Evolutionary conservation across 1,284 basidiomycete genomes (phyloP), one percentile per base, ranked within the genome.

Genomic region (Marasmius sp.): DNA sequence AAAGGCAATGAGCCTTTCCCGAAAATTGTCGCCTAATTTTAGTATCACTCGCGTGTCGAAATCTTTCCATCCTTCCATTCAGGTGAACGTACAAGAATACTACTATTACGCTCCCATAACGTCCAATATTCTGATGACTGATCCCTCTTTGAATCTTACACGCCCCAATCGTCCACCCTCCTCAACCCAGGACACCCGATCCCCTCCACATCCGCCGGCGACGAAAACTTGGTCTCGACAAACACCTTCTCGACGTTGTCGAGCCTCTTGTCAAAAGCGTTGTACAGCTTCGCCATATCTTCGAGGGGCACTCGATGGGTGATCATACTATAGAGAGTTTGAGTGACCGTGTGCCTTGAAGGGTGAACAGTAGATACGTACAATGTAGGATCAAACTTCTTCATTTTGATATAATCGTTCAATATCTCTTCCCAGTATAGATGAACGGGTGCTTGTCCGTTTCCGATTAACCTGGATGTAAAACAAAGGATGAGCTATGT

Each of bases 371-470:
- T 7, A 41, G 18, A n/a, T 11, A 83, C 83, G 66, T 70, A 85
- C 80, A 88, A 85, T 6, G 81, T 84, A 4, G 87, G 85, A 67
- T 92, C 88, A 66, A 93, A 87, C 70, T 88, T 89, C 33, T 87
- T 86, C 0, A 85, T 78, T 57, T 83, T 75, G 69, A 93, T 84
- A 64, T 83, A 85, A 48, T 86, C 80, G 62, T 88, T 74, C 57
- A 91, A 71, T 59, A 92, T 84, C 68, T 90, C 85, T 59, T 90
- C 76, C 89, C 89, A 92, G 75, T 91, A 92, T 57, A 81, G 79
- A 71, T 90, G 88, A 0, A 88, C 86, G 1, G 91, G 91, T 0
- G 90, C 90, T 75, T 88, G 86, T 1, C 88, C 88, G 66, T 89
- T 88, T 3, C 88, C 88, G 67, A 90, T 88, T 58, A 90, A 77